Conservation (phyloP, 352 stramenopile species). For the Phytophthora sp. region DNA sequence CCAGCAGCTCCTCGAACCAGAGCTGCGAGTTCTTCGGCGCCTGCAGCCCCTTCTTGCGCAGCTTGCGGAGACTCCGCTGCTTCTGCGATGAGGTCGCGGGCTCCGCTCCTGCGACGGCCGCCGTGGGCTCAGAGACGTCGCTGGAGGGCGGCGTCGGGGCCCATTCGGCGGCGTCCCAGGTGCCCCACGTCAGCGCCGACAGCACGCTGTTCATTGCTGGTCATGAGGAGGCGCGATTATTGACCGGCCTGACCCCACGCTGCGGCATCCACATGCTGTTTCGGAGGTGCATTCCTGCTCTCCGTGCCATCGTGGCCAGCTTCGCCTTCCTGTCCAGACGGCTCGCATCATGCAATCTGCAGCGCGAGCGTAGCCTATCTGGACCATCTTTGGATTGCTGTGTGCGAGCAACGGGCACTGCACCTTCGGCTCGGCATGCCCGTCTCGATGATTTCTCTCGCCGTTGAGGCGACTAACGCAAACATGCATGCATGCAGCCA, state of each 20-base stretch:
- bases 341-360: too few relatives aligned
- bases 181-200: slow-evolving; percentile 74
- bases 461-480: too few relatives aligned
- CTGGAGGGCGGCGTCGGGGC: not conserved
- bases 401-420: too few relatives aligned
- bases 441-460: too few relatives aligned
- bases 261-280: not conserved
- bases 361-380: too few relatives aligned
- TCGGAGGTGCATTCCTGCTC: not conserved
- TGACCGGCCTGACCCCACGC: not conserved
- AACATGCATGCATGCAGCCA: too few relatives aligned
- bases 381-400: too few relatives aligned
- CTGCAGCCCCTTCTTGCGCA: slow-evolving; percentile 52
- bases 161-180: slow-evolving; percentile 62
- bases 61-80: slow-evolving; percentile 55
- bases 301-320: not conserved
- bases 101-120: not conserved
- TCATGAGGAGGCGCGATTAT: not conserved
- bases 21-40: slow-evolving; percentile 53
- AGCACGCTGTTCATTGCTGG: slow-evolving; percentile 69
- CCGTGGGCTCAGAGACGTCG: not conserved
- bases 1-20: slow-evolving; percentile 81
- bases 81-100: not conserved
- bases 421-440: too few relatives aligned
- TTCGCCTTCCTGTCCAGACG: not conserved